A percentile compares a stretch with the other conserved stretches of the same genome.
Conservation (phyloP, 257 asterid genomes). For the Jacaranda mimosifolia region DNA sequence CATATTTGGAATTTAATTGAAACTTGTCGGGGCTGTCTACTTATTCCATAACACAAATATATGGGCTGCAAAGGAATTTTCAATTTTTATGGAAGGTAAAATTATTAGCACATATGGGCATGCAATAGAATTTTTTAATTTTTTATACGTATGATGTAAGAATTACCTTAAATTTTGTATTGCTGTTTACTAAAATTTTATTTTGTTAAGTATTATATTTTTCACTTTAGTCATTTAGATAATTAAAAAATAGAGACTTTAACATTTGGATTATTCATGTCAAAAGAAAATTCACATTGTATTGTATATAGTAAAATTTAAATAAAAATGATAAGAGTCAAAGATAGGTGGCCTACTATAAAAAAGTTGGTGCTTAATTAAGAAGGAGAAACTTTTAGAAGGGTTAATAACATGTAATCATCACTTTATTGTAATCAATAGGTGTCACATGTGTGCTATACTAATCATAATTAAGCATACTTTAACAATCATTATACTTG, state of each 20-base stretch:
- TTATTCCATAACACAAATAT: slow-evolving; percentile 25
- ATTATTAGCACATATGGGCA: neutral
- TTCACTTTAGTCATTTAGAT: too few relatives aligned
- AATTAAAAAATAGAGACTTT: too few relatives aligned
- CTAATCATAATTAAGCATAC: neutral
- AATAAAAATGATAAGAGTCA: neutral
- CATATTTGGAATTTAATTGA: slow-evolving; percentile 44
- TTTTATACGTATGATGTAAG: too few relatives aligned
- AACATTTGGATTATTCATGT: too few relatives aligned
- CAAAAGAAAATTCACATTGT: too few relatives aligned
- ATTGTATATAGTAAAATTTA: neutral
- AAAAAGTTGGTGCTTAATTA: neutral
- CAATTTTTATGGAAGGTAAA: neutral
- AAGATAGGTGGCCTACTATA: neutral
- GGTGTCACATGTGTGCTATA: neutral
- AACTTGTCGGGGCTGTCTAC: slow-evolving; percentile 46
- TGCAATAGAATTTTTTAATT: neutral
- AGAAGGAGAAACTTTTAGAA: neutral
- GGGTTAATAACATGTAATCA: neutral
- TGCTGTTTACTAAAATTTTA: too few relatives aligned
- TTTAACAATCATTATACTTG: neutral
- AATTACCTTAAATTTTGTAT: too few relatives aligned
- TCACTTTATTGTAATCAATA: neutral
- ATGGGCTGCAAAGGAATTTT: neutral
- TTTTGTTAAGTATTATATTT: too few relatives aligned